phyloP scores from a whole-genome alignment of 139 green algal species.

The Coccomyxa sp. region DNA sequence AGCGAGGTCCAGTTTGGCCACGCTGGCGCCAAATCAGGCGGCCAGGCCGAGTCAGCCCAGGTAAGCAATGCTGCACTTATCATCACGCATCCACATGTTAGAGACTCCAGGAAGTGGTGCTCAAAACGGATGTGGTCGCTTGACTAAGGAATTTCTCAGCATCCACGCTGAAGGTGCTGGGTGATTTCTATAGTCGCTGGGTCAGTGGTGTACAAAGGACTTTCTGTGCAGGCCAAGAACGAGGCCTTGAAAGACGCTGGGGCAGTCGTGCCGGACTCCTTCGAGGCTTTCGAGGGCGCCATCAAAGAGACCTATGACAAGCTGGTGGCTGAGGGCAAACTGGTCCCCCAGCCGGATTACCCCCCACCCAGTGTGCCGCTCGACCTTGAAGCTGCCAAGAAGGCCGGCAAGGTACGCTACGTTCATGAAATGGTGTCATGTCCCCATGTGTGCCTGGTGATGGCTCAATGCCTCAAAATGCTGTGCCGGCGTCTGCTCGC shows the following conservation, averaged over 20 bases:
- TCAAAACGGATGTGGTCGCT: no score
- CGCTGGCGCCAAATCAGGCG: conserved; percentile 74
- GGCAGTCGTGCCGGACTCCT: conserved; percentile 83
- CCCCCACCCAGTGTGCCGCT: conserved; percentile 52
- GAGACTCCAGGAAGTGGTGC: no score
- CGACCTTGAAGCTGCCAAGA: conserved; percentile 77
- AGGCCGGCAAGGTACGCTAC: conserved; percentile 63
- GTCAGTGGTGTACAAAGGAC: no score
- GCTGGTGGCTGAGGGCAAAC: conserved; percentile 54
- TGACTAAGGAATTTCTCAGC: no score
- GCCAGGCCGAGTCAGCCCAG: conserved; percentile 61
- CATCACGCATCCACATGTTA: no score
- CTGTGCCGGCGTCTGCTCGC: no score
- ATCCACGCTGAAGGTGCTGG: no score
- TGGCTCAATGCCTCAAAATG: no score
- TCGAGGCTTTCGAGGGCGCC: conserved; percentile 80
- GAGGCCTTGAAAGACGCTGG: conserved; percentile 74
- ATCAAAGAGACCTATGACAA: conserved; percentile 51
- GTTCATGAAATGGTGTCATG: no score
- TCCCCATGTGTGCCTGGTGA: no score
- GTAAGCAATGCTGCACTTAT: conserved; percentile 7
- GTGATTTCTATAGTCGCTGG: no score
- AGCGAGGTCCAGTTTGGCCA: conserved; percentile 96
- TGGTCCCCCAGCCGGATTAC: conserved; percentile 52
- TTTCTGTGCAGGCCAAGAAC: conserved; percentile 86